Conservation (phyloP, 345 rosid species). For the Physaria fendleri region DNA sequence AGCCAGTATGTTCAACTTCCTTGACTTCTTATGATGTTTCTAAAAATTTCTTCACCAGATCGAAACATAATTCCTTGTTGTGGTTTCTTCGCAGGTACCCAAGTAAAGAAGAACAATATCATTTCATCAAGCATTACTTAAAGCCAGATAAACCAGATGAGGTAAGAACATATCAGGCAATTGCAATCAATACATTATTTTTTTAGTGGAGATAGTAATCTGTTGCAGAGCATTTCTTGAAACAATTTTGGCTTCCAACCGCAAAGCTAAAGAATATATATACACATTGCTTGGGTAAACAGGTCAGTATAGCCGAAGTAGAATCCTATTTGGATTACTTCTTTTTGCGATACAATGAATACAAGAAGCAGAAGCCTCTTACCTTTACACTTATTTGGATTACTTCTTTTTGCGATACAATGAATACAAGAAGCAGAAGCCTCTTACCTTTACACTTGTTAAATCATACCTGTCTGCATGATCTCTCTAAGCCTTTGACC, state of each 20-base stretch:
- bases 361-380: constrained; percentile 58
- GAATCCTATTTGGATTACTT: constrained; percentile 78
- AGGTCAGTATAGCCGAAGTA: constrained; percentile 63
- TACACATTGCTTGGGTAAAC: neutral
- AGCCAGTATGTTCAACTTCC: constrained; percentile 48
- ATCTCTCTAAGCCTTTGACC: constrained; percentile 11
- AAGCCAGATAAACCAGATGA: constrained; percentile 59
- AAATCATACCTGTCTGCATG: constrained; percentile 41
- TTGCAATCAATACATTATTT: neutral
- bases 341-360: constrained; percentile 84
- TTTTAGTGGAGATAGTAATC: too few relatives aligned
- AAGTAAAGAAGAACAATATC: constrained; percentile 68
- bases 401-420: constrained; percentile 84
- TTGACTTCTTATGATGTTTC: constrained; percentile 7
- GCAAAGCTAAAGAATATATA: neutral
- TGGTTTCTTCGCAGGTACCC: constrained; percentile 56
- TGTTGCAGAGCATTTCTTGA: neutral
- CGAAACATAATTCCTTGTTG: constrained; percentile 7
- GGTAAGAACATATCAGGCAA: constrained; percentile 35
- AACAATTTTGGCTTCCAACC: too few relatives aligned
- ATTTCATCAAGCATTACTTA: constrained; percentile 84
- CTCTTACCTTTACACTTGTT: constrained; percentile 44
- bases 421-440: constrained; percentile 78
- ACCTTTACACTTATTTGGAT: constrained; percentile 49
- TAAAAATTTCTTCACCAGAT: neutral